Evolutionary conservation across 1,284 basidiomycete genomes (phyloP), one percentile per base, ranked within the genome.

Genomic region (Jaminaea rosea): DNA sequence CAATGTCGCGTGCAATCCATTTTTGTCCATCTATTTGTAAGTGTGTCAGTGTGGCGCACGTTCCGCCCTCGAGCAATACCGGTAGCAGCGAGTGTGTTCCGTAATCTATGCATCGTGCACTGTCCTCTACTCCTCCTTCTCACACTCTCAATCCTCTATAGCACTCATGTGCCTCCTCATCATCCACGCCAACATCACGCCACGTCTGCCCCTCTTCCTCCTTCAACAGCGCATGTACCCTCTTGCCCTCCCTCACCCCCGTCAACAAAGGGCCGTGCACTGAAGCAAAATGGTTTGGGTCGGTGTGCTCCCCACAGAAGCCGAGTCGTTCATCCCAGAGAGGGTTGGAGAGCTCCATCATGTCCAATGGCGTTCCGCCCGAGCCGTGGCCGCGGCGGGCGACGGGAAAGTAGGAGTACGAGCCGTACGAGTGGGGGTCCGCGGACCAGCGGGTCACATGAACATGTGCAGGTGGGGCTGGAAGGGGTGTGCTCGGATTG

Each of bases 251-350:
- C 34, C 45, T 46, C 45, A 19, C 8, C 3, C 45, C 45, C 8
- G 45, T 29, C 21, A 46, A 13, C 2, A 46, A n/a, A 46, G 45
- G 28, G 5, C 45, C 45, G 17, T 46, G 45, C 8, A 46, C 45
- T 7, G 9, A 9, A 23, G 45, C 45, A 46, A 29, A 46, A n/a
- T 21, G 23, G 27, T 21, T 46, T 17, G 9, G 21, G 9, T 46
- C 15, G 9, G 17, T 24, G 45, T 26, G 34, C 45, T 46, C 23
- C 23, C 45, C 45, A 26, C 45, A 46, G 8, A 46, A 46, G 23
- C 34, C 45, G 23, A 46, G 45, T 15, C 45, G 21, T 15, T 47
- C 46, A 27, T 29, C 29, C 45, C 45, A 46, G 11, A 46, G n/a
- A 2, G 45, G 23, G 8, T 28, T 19, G n/a, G 45, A 23, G 23